A percentile compares a stretch with the other conserved stretches of the same genome.
Evolutionary conservation across 1,139 yeast species (phyloP).

Genomic region (Taiozyma sp.): DNA sequence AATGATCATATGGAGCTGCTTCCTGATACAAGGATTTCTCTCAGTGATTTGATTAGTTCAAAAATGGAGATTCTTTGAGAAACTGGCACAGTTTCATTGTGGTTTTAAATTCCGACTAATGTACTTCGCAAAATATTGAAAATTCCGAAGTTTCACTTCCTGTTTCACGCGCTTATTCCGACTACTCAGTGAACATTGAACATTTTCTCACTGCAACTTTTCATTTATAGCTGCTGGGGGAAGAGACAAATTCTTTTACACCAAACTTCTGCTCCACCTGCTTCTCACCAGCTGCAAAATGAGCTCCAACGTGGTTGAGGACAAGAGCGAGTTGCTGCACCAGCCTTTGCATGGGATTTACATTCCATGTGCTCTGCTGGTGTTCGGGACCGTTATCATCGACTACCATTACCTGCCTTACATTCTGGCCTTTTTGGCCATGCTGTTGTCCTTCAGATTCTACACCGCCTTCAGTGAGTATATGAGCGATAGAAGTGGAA

Average conservation of each 20-base stretch:
- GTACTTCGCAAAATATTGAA: not conserved
- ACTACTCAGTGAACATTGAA: not conserved
- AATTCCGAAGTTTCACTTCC: not conserved
- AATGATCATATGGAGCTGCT: not conserved
- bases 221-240: not conserved
- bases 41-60: not conserved
- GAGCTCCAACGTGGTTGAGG: conserved; percentile 3
- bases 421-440: conserved; percentile 39
- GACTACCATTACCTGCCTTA: conserved; percentile 44
- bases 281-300: not conserved
- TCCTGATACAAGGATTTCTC: too few relatives aligned
- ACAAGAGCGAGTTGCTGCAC: conserved; percentile 30
- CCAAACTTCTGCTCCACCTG: not conserved
- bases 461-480: conserved; percentile 35
- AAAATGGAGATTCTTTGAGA: too few relatives aligned
- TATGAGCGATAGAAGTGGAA: not conserved
- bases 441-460: conserved; percentile 42
- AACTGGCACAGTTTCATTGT: not conserved
- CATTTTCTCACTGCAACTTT: not conserved
- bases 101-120: not conserved
- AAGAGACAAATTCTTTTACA: not conserved
- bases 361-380: conserved; percentile 56
- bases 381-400: conserved; percentile 57
- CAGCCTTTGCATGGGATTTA: conserved; percentile 68
- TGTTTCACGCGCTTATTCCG: not conserved